A percentile compares a stretch with the other conserved stretches of the same genome.
Evolutionary conservation across 2,329 filamentous ascomycete genomes (phyloP).

Genomic region (Cladosporium sp.): DNA sequence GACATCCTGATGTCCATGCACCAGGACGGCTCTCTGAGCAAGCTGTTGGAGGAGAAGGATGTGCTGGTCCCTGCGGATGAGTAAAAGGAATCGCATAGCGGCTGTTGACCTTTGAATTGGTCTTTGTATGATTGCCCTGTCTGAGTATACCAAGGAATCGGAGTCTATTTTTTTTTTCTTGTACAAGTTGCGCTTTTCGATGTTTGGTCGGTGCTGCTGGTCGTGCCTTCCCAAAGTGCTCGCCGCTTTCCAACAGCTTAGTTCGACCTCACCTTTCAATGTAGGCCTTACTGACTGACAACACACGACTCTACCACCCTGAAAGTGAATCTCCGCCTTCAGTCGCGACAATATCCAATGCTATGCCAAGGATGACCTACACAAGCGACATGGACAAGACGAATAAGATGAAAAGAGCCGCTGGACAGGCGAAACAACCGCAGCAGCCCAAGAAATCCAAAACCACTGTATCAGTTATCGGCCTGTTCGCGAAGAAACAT

Average conservation of each 20-base stretch:
- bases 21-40: conserved; percentile 87
- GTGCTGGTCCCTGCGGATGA: conserved; percentile 65
- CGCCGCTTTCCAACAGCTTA: neutral
- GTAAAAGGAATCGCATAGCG: neutral
- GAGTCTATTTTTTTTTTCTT: neutral
- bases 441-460: conserved; percentile 1
- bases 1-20: conserved; percentile 98
- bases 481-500: conserved; percentile 7
- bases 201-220: neutral
- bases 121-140: conserved; percentile 4
- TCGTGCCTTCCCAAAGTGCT: neutral
- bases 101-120: neutral
- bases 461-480: neutral
- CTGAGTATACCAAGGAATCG: conserved; percentile 2
- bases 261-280: neutral
- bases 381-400: neutral
- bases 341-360: neutral
- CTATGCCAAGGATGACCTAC: neutral
- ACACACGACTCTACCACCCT: too few species aligned
- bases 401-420: neutral
- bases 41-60: conserved; percentile 85
- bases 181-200: too few species aligned
- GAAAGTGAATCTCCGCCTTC: too few species aligned
- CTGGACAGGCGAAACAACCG: neutral
- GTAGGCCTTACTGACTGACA: neutral